These are phyloP conservation scores for Metschnikowia hibisci DNA, from an alignment of 805 yeast species.

Conservation along the genomic window DNA sequence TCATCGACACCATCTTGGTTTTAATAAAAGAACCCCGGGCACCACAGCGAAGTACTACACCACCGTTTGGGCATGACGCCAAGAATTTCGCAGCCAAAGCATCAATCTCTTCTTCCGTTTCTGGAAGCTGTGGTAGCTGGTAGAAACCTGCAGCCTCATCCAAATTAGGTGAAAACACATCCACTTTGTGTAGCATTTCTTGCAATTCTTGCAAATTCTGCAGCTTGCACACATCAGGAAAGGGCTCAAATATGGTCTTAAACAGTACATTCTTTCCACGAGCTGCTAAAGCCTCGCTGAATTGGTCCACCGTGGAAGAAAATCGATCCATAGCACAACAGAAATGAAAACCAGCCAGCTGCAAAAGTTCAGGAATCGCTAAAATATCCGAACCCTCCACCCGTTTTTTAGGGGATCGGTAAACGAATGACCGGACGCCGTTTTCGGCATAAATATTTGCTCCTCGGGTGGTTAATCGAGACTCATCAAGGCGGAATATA, in stretches of 20 bases:
- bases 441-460: slow-evolving; percentile 67
- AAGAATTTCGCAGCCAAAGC: slow-evolving; percentile 13
- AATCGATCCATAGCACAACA: slow-evolving; percentile 71
- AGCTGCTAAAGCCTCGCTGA: slow-evolving; percentile 11
- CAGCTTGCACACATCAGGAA: slow-evolving; percentile 68
- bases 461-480: slow-evolving; percentile 73
- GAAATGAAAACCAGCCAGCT: slow-evolving; percentile 54
- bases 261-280: slow-evolving; percentile 21
- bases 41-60: slow-evolving; percentile 74
- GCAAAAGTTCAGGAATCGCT: slow-evolving; percentile 31
- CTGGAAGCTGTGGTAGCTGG: slow-evolving; percentile 44
- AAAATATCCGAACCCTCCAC: slow-evolving; percentile 55
- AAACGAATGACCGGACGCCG: slow-evolving; percentile 55
- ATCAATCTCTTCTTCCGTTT: slow-evolving; percentile 36
- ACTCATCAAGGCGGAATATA: slow-evolving; percentile 46
- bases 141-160: slow-evolving; percentile 73
- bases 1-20: slow-evolving; percentile 25
- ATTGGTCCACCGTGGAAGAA: slow-evolving; percentile 39
- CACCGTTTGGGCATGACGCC: slow-evolving; percentile 41
- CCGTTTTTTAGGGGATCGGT: slow-evolving; percentile 57
- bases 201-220: slow-evolving; percentile 36
- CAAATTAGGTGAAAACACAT: slow-evolving; percentile 77
- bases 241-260: slow-evolving; percentile 77
- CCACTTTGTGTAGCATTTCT: slow-evolving; percentile 42
- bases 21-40: slow-evolving; percentile 58